Evolutionary conservation across 805 yeast species (phyloP), one percentile per base, ranked within the genome.

Genomic region (Lipomyces sp.): DNA sequence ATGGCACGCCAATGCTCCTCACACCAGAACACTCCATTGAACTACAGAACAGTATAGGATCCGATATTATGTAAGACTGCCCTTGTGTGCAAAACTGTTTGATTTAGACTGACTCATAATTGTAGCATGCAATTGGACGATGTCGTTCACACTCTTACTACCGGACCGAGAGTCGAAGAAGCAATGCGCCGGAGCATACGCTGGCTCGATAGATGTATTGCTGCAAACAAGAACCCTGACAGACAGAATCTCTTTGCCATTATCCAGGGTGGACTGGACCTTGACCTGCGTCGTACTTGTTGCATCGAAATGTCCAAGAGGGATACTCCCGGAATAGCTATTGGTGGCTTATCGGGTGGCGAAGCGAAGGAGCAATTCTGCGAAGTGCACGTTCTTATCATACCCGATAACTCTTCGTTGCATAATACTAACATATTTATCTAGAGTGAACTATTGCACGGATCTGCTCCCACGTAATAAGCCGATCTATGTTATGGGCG

Each of bases 21-120:
- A 81, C 83, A 5, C 83, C 83, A 1, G 83, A 81, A 72, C 83
- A 81, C 65, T 81, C 83, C n/a, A 81, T 81, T 66, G 74, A 78
- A 42, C 73, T 81, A 53, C 83, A 81, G 65, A 81, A 81, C 67
- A 74, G 79, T 58, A 81, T 81, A 53, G 83, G 83, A 2, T 77
- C 82, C 15, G 83, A 81, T 63, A 81, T 81, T 64, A 81, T 81
- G 76, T 70, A 39, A 3, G 68, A 10, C 7, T 24, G 7, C 4
- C 24, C 7, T n/a, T 42, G 18, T n/a, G 18, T 7, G 6, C 24
- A 42, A 1, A 42, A 15, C 30, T 10, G 56, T n/a, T 48, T 29
- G 8, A 24, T 32, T 1, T 33, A 29, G 18, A 45, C 34, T 53
- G 29, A 24, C 54, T 13, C 18, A 42, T 8, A n/a, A 11, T 29